Evolutionary conservation across 1,284 basidiomycete genomes (phyloP), one percentile per base, ranked within the genome.

Genomic region (Cryptococcus amylolentus): DNA sequence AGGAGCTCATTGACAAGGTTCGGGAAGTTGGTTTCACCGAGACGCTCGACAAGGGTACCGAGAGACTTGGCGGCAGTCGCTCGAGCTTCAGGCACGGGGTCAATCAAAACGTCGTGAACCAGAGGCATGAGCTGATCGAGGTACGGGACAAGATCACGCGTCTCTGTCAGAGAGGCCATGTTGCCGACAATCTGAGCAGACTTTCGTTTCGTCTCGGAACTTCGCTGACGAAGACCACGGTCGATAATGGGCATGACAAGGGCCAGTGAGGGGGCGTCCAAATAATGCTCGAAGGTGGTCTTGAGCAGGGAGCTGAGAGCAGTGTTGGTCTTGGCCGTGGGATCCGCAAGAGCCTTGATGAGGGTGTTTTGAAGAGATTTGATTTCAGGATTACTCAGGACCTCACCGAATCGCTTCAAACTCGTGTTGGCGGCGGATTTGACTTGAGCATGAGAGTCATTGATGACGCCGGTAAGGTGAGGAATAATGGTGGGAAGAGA

Each of bases 151-250:
- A 98, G 93, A 77, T 98, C 95, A 70, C 93, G 92, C 0, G 91
- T 85, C 67, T 98, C 94, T 1, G 96, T 98, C 44, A 98, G 81
- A 6, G 91, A 89, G 0, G 91, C 91, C 64, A 98, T 83, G 73
- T 98, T 98, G 31, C 96, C 96, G 42, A 98, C 91, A 61, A 98
- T 98, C 73, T 95, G 92, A 0, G 91, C 91, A 9, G 95, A 91
- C 75, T 95, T 95, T 78, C 90, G 89, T 81, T 98, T 98, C 13
- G 88, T 89, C 53, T 96, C 91, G 0, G 96, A 90, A 20, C 90
- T 87, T 55, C 96, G 86, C 74, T 98, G 94, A 61, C 87, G 84
- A 44, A 98, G 80, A 54, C 96, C 96, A 53, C 95, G 84, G 68
- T 98, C 94, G 57, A 99, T 82, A 70, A 99, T 96, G 2, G 96